Conservation (phyloP, 352 stramenopile species). For the Globisporangium cederbergense region DNA sequence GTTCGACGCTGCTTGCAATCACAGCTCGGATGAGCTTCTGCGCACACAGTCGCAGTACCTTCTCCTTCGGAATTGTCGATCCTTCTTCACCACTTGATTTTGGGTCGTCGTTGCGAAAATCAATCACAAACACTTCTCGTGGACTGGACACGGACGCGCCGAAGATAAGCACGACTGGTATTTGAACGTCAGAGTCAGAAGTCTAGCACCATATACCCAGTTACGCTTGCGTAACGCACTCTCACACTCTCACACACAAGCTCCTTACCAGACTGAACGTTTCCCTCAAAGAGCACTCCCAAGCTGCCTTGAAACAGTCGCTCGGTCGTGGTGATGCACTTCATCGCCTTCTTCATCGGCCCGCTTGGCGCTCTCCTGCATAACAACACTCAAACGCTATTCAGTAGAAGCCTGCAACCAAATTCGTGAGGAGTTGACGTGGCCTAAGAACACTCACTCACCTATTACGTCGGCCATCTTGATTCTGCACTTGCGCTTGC, state of each 20-base stretch:
- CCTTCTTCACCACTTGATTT: not conserved
- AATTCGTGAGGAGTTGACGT: not conserved
- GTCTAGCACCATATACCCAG: too few species aligned
- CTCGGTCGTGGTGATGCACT: slow-evolving; percentile 38
- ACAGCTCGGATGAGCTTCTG: slow-evolving; percentile 65
- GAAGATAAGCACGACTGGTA: slow-evolving; percentile 57
- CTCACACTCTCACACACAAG: not conserved
- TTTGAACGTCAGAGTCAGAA: not conserved
- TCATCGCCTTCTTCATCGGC: slow-evolving; percentile 43
- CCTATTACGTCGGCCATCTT: slow-evolving; percentile 6
- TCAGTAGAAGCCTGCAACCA: not conserved
- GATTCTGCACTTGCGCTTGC: slow-evolving; percentile 1
- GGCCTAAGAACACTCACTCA: not conserved
- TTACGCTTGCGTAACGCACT: not conserved
- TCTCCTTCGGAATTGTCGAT: slow-evolving; percentile 22
- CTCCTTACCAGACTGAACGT: slow-evolving; percentile 26
- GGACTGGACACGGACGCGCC: slow-evolving; percentile 50
- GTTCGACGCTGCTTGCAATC: slow-evolving; percentile 26
- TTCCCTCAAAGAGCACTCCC: slow-evolving; percentile 30
- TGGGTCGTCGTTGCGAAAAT: slow-evolving; percentile 27
- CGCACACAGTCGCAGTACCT: slow-evolving; percentile 38
- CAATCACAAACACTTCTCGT: slow-evolving; percentile 45
- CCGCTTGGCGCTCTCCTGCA: slow-evolving; percentile 26
- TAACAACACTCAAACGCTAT: not conserved
- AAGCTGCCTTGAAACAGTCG: slow-evolving; percentile 29